Conservation (phyloP, 1,139 yeast genomes). For the Saccharomyces hybrid region DNA sequence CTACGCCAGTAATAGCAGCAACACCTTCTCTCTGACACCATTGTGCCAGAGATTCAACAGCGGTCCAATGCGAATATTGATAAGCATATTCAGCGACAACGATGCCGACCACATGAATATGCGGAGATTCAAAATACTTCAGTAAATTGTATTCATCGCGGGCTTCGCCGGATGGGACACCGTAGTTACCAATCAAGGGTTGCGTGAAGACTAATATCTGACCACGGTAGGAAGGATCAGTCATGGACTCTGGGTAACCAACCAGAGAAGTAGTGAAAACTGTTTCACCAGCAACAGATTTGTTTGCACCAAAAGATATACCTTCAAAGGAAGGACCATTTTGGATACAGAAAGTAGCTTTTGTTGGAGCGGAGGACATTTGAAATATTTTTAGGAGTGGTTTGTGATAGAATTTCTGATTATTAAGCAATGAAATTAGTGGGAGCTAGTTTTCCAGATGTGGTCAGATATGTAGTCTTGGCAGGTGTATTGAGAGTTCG, state of each 20-base stretch:
- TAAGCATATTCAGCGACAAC: constrained; percentile 94
- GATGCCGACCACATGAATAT: constrained; percentile 88
- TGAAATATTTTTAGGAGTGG: neutral
- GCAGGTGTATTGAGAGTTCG: constrained; percentile 32
- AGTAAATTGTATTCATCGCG: constrained; percentile 79
- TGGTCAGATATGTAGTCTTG: constrained; percentile 43
- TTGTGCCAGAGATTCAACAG: constrained; percentile 86
- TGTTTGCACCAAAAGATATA: constrained; percentile 88
- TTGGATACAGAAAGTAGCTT: constrained; percentile 85
- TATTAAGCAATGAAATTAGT: constrained; percentile 7
- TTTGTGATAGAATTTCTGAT: neutral
- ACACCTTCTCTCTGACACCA: constrained; percentile 97
- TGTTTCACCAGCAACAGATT: constrained; percentile 90
- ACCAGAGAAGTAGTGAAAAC: constrained; percentile 96
- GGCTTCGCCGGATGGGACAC: constrained; percentile 80
- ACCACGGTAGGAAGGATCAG: constrained; percentile 94
- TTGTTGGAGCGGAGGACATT: constrained; percentile 16
- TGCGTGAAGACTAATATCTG: constrained; percentile 95
- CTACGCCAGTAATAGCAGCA: constrained; percentile 95
- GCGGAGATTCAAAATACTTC: constrained; percentile 86
- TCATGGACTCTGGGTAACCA: constrained; percentile 97
- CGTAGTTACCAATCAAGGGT: constrained; percentile 95
- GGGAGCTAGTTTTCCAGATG: constrained; percentile 43
- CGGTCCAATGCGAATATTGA: constrained; percentile 97
- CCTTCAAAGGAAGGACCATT: constrained; percentile 94